A percentile compares a stretch with the other conserved stretches of the same genome.
Evolutionary conservation across 257 asterid genomes (phyloP).

Genomic region (Nicotiana tabacum): DNA sequence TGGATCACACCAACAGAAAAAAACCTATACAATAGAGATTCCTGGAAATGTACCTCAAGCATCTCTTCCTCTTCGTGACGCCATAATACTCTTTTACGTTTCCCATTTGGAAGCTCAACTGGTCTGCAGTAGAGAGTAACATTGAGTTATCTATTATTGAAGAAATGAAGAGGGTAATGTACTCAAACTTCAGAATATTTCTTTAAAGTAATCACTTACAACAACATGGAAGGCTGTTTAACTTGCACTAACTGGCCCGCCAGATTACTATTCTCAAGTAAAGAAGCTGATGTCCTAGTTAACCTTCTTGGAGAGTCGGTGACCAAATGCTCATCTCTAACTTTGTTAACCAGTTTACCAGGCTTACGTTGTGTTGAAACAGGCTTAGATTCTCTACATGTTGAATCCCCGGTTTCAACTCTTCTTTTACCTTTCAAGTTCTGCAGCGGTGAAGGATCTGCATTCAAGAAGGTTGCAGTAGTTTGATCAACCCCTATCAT

Average conservation of each 20-base stretch:
- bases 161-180: not conserved
- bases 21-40: constrained; percentile 3
- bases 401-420: constrained; percentile 19
- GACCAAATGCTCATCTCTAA: constrained; percentile 14
- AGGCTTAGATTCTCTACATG: constrained; percentile 14
- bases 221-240: constrained; percentile 13
- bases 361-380: constrained; percentile 18
- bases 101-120: constrained; percentile 17
- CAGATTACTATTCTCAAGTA: constrained; percentile 16
- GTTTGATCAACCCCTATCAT: constrained; percentile 23
- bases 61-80: constrained; percentile 54
- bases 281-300: constrained; percentile 27
- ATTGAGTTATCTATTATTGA: not conserved
- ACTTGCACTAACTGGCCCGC: constrained; percentile 21
- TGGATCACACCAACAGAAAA: not conserved
- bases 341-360: constrained; percentile 19
- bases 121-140: constrained; percentile 33
- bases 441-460: constrained; percentile 14
- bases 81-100: constrained; percentile 52
- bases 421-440: constrained; percentile 23
- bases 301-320: constrained; percentile 26
- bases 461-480: constrained; percentile 20
- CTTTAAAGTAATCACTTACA: constrained; percentile 30
- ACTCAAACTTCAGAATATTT: constrained; percentile 4
- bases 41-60: constrained; percentile 45